These are phyloP conservation scores for Cadophora luteo-olivacea DNA, from an alignment of 2,329 filamentous ascomycete species.

Conservation along the genomic window DNA sequence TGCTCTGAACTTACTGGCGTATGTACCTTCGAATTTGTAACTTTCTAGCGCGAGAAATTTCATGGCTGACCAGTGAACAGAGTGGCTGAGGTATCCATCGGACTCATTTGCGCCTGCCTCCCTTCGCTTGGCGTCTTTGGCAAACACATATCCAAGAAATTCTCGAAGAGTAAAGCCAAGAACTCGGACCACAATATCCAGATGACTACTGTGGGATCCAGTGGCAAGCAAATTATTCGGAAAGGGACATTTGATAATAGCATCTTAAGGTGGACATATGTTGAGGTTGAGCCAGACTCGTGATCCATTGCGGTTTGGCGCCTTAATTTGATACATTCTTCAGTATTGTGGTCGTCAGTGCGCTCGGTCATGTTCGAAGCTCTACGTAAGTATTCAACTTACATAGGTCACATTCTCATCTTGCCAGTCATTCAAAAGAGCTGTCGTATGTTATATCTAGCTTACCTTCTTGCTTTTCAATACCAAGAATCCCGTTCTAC, in stretches of 20 bases:
- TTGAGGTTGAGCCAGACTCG: background rate
- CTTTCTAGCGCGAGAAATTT: background rate
- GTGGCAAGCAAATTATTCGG: background rate
- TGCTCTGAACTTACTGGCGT: slow-evolving; percentile 15
- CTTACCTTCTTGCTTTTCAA: no score
- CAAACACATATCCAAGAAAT: background rate
- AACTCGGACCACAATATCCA: background rate
- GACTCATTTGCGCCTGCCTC: slow-evolving; percentile 15
- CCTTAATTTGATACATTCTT: background rate
- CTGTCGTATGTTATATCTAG: no score
- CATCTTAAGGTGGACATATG: slow-evolving; percentile 19
- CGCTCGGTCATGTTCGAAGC: background rate
- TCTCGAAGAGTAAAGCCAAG: background rate
- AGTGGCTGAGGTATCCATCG: slow-evolving; percentile 20
- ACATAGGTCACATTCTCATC: no score
- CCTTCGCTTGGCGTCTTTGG: slow-evolving; percentile 15
- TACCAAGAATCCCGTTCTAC: no score
- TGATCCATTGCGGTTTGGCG: background rate
- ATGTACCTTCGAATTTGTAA: background rate
- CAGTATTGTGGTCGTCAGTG: background rate
- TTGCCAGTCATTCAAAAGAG: no score
- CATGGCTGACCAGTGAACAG: background rate
- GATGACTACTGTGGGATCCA: background rate
- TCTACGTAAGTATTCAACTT: no score
- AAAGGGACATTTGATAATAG: slow-evolving; percentile 16